Evolutionary conservation across 805 yeast genomes (phyloP).

Genomic region (Metschnikowia noctiluminum): DNA sequence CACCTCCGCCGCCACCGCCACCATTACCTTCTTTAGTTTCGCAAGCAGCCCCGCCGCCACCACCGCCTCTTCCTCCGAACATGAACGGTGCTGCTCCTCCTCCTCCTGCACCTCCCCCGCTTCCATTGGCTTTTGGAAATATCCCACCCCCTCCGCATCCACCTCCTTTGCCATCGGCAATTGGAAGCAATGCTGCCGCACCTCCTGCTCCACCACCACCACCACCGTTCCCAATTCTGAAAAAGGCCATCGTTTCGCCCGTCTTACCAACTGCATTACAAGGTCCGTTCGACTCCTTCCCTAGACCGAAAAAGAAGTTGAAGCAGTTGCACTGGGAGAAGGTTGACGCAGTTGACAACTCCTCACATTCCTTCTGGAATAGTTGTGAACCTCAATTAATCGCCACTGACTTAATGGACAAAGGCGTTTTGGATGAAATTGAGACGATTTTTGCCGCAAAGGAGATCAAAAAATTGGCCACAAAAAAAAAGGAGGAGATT

Average conservation of each 20-base stretch:
- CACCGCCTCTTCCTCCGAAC: slow-evolving; percentile 13
- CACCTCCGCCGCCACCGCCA: slow-evolving; percentile 20
- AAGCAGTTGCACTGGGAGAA: slow-evolving; percentile 86
- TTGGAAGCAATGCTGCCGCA: slow-evolving; percentile 20
- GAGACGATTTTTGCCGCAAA: slow-evolving; percentile 59
- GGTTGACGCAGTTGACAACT: slow-evolving; percentile 42
- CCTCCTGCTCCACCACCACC: slow-evolving; percentile 29
- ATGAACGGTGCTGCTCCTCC: slow-evolving; percentile 17
- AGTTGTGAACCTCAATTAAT: slow-evolving; percentile 39
- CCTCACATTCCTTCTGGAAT: slow-evolving; percentile 65
- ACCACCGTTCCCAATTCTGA: slow-evolving; percentile 1
- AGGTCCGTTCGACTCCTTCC: slow-evolving; percentile 44
- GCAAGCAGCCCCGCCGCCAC: slow-evolving; percentile 1
- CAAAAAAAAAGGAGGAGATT: slow-evolving; percentile 39
- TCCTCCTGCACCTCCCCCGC: slow-evolving; percentile 23
- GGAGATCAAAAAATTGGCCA: slow-evolving; percentile 45
- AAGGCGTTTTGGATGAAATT: slow-evolving; percentile 65
- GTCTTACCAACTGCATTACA: slow-evolving; percentile 12
- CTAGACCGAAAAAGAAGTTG: slow-evolving; percentile 56
- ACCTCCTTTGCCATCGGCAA: slow-evolving; percentile 21
- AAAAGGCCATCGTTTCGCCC: slow-evolving; percentile 6
- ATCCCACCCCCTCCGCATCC: slow-evolving; percentile 18
- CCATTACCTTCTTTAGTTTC: slow-evolving; percentile 11
- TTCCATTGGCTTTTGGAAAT: slow-evolving; percentile 15
- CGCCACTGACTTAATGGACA: slow-evolving; percentile 48